Conservation (phyloP, 2,329 filamentous ascomycete genomes). For the Didymella glomerata region DNA sequence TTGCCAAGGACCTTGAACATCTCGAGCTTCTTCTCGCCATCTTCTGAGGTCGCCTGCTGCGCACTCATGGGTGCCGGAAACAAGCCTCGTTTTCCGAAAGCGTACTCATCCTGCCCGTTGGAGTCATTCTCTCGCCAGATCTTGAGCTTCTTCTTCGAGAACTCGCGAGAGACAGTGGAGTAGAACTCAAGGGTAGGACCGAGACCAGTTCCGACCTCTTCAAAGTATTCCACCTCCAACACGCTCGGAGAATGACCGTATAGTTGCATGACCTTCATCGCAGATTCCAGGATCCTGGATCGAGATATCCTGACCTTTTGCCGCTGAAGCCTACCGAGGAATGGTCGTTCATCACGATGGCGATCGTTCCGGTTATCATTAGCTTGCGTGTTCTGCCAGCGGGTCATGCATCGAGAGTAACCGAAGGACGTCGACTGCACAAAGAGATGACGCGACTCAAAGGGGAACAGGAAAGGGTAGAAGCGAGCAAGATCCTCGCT, state of each 20-base stretch:
- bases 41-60: constrained; percentile 75
- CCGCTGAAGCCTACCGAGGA: constrained; percentile 87
- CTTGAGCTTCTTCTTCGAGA: constrained; percentile 95
- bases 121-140: constrained; percentile 94
- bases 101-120: constrained; percentile 76
- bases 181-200: constrained; percentile 98
- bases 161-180: constrained; percentile 95
- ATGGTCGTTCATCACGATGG: constrained; percentile 85
- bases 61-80: constrained; percentile 92
- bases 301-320: constrained; percentile 98
- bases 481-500: constrained; percentile 91
- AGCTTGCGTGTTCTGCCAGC: constrained; percentile 93
- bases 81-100: constrained; percentile 82
- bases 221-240: constrained; percentile 97
- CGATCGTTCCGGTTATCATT: constrained; percentile 84
- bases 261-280: constrained; percentile 97
- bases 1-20: constrained; percentile 94
- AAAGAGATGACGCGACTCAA: constrained; percentile 96
- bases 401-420: constrained; percentile 94
- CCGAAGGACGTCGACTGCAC: constrained; percentile 98
- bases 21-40: constrained; percentile 86
- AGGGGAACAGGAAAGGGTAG: constrained; percentile 97
- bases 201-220: constrained; percentile 95
- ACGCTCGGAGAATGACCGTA: constrained; percentile 97
- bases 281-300: constrained; percentile 93